Base-by-base conservation (phyloP, 805 yeast genomes). In the Metschnikowia corniflorae region DNA sequence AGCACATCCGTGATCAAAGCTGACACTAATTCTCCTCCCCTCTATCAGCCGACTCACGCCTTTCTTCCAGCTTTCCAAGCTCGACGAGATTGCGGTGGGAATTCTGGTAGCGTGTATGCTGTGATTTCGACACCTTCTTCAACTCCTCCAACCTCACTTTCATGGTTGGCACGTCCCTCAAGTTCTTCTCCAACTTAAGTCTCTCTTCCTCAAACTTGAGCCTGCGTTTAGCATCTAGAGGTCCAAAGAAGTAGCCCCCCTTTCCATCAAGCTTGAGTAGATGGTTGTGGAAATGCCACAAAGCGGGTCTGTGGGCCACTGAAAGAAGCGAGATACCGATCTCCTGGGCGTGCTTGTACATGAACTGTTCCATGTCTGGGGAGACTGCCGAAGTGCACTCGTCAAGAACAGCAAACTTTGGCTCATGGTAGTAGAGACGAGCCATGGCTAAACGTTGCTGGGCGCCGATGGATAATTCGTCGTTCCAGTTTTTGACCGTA, bases 371-470 rank as follows among this genome's bases (percentile, higher is more conserved):
- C 78, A 88, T 82, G 42, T 83, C 85, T 8, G 93, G 86, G 0
- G 96, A 81, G 2, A 89, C 95, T 1, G 95, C 91, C 3, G 96
- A 86, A 1, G 97, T 89, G 60, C 96, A 89, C 65, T 89, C 97
- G 63, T 89, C 97, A 46, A 89, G 68, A 17, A 89, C 95, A 0
- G 97, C 97, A 70, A 88, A 89, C 58, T 79, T 83, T 2, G 97
- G 97, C 51, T 75, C 73, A 60, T 89, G 96, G 56, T 88, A 89
- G 55, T 85, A 89, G 60, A 89, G 70, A 52, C 97, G 74, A 2
- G 95, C 96, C 84, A 91, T 82, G 10, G 96, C 96, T 46, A 89
- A 70, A 50, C 96, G 70, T 58, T 89, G 97, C 59, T 89, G 96
- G 16, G 89, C 94, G 18, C 97, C 97, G 46, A 82, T 80, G 2